Evolutionary conservation across 345 rosid genomes (phyloP), one percentile per base, ranked within the genome.

Genomic region (Physaria fendleri): DNA sequence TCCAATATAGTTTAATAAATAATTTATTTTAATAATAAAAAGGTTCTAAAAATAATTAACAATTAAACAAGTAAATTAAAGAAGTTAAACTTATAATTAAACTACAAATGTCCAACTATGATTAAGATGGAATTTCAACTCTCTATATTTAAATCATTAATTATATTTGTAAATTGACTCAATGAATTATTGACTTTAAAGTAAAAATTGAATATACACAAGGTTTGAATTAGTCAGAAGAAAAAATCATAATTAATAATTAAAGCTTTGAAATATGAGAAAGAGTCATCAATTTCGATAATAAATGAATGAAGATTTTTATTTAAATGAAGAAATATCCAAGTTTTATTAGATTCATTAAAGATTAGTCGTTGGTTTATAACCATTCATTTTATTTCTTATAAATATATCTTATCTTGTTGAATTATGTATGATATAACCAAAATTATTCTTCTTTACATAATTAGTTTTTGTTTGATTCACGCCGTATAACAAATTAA

Each of bases 71-170:
- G 64, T 47, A 56, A 17, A 20, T 1, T 56, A 8, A 15, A 49
- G 47, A 38, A 38, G 38, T 10, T 45, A 37, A 30, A 28, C 71
- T 56, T 21, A 16, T 46, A 39, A 49, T 35, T 39, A 57, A 23
- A 39, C 51, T 20, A 11, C 41, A 67, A 41, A 65, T 58, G 45
- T 67, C 65, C n/a, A 32, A 49, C 28, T 18, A 30, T 49, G 39
- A 67, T 40, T 66, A 23, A 39, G 47, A 50, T 59, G 7, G 59
- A 35, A 24, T 59, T 34, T 66, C 60, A 66, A 66, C 58, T 58
- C 65, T 30, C 5, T 40, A 15, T 30, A 29, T 47, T 28, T 35
- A 20, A 57, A 58, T 30, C 38, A 41, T 15, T 32, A 10, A 51
- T 9, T 40, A 11, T 10, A 50, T 5, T 15, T 51, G 24, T 30